phyloP scores from a whole-genome alignment of 495 filamentous ascomycete species.

The Tuber brumale region DNA sequence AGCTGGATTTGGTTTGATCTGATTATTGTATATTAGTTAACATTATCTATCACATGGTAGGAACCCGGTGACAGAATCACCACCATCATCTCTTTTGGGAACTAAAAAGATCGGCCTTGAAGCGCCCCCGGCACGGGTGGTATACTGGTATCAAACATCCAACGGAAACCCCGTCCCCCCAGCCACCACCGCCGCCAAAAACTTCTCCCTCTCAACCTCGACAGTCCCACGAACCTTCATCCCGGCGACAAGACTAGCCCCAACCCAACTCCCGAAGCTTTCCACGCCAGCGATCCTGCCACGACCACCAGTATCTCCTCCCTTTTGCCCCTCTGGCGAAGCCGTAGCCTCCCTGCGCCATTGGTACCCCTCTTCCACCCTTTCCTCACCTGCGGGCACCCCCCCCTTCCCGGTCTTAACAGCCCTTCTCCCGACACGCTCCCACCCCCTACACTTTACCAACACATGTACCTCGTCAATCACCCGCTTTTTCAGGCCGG shows the following conservation, averaged over 20 bases:
- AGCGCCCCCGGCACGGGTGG: not conserved
- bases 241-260: constrained; percentile 71
- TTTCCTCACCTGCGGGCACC: not conserved
- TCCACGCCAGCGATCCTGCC: constrained; percentile 63
- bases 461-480: constrained; percentile 64
- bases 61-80: not conserved
- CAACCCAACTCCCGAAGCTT: constrained; percentile 80
- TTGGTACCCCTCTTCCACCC: constrained; percentile 8
- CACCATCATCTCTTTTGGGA: not conserved
- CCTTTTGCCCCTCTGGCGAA: constrained; percentile 10
- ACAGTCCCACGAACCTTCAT: constrained; percentile 72
- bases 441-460: constrained; percentile 66
- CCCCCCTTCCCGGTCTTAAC: constrained; percentile 9
- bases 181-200: constrained; percentile 30
- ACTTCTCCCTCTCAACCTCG: constrained; percentile 70
- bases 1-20: not conserved
- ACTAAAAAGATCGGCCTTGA: not conserved
- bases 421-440: constrained; percentile 48
- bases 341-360: constrained; percentile 31
- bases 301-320: constrained; percentile 42
- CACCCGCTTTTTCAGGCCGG: constrained; percentile 73
- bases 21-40: not conserved
- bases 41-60: not conserved
- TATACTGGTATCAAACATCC: constrained; percentile 21
- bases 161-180: constrained; percentile 37